Evolutionary conservation across 2,329 filamentous ascomycete genomes (phyloP), one percentile per base, ranked within the genome.

Genomic region (Amauroascus niger): DNA sequence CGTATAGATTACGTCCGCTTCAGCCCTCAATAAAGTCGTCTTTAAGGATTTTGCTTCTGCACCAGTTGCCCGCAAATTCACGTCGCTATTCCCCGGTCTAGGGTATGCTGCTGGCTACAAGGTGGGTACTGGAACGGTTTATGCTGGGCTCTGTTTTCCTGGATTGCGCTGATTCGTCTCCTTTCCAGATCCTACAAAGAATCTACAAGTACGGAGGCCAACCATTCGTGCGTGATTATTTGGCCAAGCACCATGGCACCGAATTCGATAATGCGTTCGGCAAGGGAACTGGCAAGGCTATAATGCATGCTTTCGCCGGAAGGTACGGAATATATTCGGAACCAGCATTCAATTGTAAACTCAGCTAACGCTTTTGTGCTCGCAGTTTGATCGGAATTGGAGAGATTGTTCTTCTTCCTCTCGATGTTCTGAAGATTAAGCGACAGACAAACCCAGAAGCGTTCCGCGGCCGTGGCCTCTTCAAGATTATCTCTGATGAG

Each of bases 151-250:
- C n/a, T 41, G 11, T 4, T 24, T 44, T 1, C 14, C 3, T 24
- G 44, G 28, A 20, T 16, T 41, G 35, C 11, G 28, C 45, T 39
- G 3, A 41, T 39, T n/a, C 4, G 6, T 13, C 20, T 18, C 37
- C 14, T 40, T 57, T 40, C 58, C 53, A 84, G 81, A 79, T 97
- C 58, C 81, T 95, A 54, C 93, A 98, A 80, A 80, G 93, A 71
- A 83, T 98, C 69, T 98, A 98, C 81, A 98, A 98, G 76, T 98
- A 96, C 67, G 93, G 93, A 61, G 93, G 93, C 49, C 93, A 98
- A 76, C 93, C 93, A 43, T 87, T 96, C 64, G 90, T 88, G 37
- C 85, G 91, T 52, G 93, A 98, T 74, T 96, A 86, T 73, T 80
- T 98, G 50, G 79, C 80, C 50, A 73, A 79, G 67, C 79, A 97